Evolutionary conservation across 108 stramenopile genomes (phyloP).

Genomic region (Cyclostephanos tholiformis): DNA sequence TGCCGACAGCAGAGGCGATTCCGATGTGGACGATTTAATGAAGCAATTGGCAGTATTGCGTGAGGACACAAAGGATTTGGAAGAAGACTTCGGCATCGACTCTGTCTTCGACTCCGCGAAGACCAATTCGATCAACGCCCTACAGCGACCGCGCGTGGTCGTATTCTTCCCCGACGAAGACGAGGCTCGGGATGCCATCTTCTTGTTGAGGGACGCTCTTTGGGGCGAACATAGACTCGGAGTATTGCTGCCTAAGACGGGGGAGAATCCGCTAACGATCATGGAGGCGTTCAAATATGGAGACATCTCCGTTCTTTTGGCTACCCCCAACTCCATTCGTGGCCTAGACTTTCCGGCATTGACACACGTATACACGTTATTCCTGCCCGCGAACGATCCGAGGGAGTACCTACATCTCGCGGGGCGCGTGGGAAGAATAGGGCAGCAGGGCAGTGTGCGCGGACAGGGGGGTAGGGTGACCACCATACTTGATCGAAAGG

Average conservation of each 20-base stretch:
- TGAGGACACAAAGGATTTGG: constrained; percentile 32
- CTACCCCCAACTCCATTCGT: constrained; percentile 82
- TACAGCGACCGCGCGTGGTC: constrained; percentile 76
- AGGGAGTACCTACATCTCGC: constrained; percentile 85
- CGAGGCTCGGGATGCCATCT: constrained; percentile 63
- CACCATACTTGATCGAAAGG: constrained; percentile 68
- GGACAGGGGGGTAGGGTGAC: constrained; percentile 75
- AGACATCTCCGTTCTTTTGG: constrained; percentile 71
- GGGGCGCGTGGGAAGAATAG: constrained; percentile 87
- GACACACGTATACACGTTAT: constrained; percentile 85
- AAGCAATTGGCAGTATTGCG: constrained; percentile 23
- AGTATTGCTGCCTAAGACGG: constrained; percentile 77
- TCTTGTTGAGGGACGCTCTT: constrained; percentile 70
- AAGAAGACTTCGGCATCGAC: constrained; percentile 24
- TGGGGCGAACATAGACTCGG: constrained; percentile 83
- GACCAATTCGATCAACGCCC: constrained; percentile 18
- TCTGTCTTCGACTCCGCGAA: constrained; percentile 19
- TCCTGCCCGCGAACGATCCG: constrained; percentile 82
- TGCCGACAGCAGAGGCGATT: constrained; percentile 12
- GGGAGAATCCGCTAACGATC: constrained; percentile 62
- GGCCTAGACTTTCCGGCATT: constrained; percentile 83
- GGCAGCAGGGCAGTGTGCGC: constrained; percentile 69
- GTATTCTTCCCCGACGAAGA: constrained; percentile 84
- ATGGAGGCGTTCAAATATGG: constrained; percentile 81
- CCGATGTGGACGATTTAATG: constrained; percentile 11